Conservation (phyloP, 2,329 filamentous ascomycete genomes). For the Nothomitra cinnamomea region DNA sequence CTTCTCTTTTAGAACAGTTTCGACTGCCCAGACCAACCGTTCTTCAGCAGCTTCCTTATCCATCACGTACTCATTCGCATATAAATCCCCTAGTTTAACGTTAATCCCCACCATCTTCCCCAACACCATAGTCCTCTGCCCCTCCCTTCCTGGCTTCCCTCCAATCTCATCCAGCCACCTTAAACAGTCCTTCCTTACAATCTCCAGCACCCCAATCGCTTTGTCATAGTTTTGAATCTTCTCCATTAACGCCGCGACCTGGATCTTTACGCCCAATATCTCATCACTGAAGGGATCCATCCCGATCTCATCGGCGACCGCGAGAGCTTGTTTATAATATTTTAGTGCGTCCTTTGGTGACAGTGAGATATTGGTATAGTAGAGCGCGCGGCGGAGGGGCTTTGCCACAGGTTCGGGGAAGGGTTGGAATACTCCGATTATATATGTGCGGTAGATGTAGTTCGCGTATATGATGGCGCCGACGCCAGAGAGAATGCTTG, state of each 20-base stretch:
- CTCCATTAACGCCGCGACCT: conserved; percentile 65
- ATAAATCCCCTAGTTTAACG: conserved; percentile 73
- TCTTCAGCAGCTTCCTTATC: conserved; percentile 60
- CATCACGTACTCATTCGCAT: conserved; percentile 58
- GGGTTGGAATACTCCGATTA: conserved; percentile 31
- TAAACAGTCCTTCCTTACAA: conserved; percentile 52
- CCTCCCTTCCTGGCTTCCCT: conserved; percentile 28
- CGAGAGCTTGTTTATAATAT: conserved; percentile 66
- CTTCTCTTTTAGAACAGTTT: conserved; percentile 60
- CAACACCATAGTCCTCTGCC: conserved; percentile 40
- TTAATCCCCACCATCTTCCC: conserved; percentile 58
- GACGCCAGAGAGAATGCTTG: conserved; percentile 22
- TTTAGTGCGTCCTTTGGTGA: conserved; percentile 64
- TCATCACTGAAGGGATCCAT: conserved; percentile 87
- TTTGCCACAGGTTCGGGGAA: conserved; percentile 57
- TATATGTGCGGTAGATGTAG: conserved; percentile 26
- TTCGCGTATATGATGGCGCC: conserved; percentile 24
- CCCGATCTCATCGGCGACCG: conserved; percentile 51
- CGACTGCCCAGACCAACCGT: conserved; percentile 62
- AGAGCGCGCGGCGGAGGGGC: conserved; percentile 67
- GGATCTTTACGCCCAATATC: conserved; percentile 74
- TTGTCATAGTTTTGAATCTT: conserved; percentile 52
- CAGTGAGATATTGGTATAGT: conserved; percentile 62
- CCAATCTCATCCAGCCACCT: conserved; percentile 42
- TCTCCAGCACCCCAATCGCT: conserved; percentile 61